These are phyloP conservation scores for Myxozyma vanderwaltii DNA, from an alignment of 805 yeast species.

Conservation along the genomic window DNA sequence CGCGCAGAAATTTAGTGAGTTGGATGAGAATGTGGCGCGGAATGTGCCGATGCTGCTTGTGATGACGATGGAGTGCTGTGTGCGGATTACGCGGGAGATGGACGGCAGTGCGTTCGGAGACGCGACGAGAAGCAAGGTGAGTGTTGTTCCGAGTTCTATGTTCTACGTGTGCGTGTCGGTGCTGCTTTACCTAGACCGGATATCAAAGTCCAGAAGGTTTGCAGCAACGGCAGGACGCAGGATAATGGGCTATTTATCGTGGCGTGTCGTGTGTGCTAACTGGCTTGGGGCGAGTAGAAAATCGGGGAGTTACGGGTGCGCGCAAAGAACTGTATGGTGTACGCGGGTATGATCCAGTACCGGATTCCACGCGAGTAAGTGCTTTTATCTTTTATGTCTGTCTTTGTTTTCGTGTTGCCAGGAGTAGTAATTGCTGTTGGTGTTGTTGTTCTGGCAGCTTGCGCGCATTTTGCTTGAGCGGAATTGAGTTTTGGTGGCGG, in stretches of 20 bases:
- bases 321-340: slow-evolving; percentile 87
- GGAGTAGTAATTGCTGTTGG: not conserved
- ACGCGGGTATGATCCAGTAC: slow-evolving; percentile 92
- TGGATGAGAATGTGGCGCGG: slow-evolving; percentile 72
- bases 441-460: too few species aligned
- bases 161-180: too few species aligned
- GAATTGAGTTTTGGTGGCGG: slow-evolving; percentile 4
- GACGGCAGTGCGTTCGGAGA: slow-evolving; percentile 36
- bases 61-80: slow-evolving; percentile 76
- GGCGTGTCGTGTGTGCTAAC: slow-evolving; percentile 6
- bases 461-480: too few species aligned
- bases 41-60: slow-evolving; percentile 79
- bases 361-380: slow-evolving; percentile 68
- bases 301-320: slow-evolving; percentile 57
- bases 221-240: not conserved
- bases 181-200: too few species aligned
- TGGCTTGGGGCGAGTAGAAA: slow-evolving; percentile 46
- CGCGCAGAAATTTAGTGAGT: slow-evolving; percentile 65
- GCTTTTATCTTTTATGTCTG: not conserved
- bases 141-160: too few species aligned
- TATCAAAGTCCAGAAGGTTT: too few species aligned
- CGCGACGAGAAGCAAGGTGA: slow-evolving; percentile 30
- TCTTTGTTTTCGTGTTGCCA: not conserved
- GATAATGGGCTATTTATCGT: not conserved
- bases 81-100: slow-evolving; percentile 51